These are phyloP conservation scores for Neurospora sp. DNA, from an alignment of 495 filamentous ascomycete species.

Conservation along the genomic window DNA sequence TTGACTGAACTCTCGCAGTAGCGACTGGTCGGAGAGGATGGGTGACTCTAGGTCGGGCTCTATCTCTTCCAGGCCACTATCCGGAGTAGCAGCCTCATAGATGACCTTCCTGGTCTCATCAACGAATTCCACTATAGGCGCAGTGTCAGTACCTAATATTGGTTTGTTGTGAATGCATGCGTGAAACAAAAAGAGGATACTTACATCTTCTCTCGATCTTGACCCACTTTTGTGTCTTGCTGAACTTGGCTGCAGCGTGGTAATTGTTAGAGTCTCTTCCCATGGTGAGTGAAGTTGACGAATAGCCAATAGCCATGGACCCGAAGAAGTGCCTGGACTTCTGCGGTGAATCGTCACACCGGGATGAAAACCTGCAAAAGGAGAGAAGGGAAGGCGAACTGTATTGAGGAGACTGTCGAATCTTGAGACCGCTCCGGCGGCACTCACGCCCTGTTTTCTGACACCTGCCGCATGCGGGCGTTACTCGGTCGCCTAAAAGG, in stretches of 20 bases:
- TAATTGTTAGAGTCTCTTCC: not conserved
- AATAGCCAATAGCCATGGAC: not conserved
- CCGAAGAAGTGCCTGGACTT: not conserved
- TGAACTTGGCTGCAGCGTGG: constrained; percentile 10
- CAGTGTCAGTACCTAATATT: not conserved
- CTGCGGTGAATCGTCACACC: not conserved
- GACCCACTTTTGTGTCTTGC: constrained; percentile 22
- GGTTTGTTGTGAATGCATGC: not conserved
- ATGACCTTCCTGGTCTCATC: constrained; percentile 15
- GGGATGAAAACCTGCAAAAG: not conserved
- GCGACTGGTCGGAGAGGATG: not conserved
- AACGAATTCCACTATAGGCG: constrained; percentile 14
- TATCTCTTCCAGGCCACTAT: constrained; percentile 9
- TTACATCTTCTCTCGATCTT: constrained; percentile 18
- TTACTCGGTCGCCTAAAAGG: constrained; percentile 31
- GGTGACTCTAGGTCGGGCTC: constrained; percentile 8
- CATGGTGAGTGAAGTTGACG: not conserved
- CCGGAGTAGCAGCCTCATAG: constrained; percentile 12
- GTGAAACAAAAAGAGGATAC: constrained; percentile 1
- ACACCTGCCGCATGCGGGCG: constrained; percentile 33
- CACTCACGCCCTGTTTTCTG: constrained; percentile 12
- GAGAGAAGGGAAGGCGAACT: not conserved
- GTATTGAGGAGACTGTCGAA: constrained; percentile 7
- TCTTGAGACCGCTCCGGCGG: constrained; percentile 18
- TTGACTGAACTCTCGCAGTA: not conserved